phyloP scores from a whole-genome alignment of 2,329 filamentous ascomycete genomes.

The Malbranchea zuffiana region DNA sequence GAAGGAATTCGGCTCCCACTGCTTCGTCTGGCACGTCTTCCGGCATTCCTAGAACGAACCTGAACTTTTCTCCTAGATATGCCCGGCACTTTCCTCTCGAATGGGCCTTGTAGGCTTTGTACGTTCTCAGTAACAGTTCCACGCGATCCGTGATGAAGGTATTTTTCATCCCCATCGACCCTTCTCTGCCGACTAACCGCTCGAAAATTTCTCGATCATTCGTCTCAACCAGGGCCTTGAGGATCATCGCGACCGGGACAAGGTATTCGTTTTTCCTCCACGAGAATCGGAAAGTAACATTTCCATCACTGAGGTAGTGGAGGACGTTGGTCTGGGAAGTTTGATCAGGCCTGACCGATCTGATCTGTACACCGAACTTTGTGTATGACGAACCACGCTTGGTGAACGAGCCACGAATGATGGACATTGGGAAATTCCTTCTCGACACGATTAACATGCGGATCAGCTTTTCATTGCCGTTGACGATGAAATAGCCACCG shows the following conservation, averaged over 20 bases:
- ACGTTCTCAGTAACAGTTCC: constrained; percentile 81
- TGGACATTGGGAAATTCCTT: constrained; percentile 91
- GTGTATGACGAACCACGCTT: constrained; percentile 82
- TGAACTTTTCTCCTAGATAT: constrained; percentile 84
- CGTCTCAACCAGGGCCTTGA: constrained; percentile 90
- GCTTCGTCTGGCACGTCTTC: constrained; percentile 79
- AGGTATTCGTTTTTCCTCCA: constrained; percentile 97
- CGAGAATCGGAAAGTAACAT: constrained; percentile 92
- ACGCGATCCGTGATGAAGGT: constrained; percentile 93
- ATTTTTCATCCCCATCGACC: constrained; percentile 67
- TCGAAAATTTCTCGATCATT: constrained; percentile 96
- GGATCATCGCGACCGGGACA: constrained; percentile 90
- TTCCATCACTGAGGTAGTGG: constrained; percentile 91
- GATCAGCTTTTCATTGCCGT: constrained; percentile 94
- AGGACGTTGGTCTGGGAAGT: constrained; percentile 95
- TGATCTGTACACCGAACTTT: constrained; percentile 78
- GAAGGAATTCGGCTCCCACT: constrained; percentile 80
- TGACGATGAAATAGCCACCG: constrained; percentile 94
- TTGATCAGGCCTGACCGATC: constrained; percentile 91
- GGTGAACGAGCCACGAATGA: constrained; percentile 78
- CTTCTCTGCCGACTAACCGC: constrained; percentile 68
- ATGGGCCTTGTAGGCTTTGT: constrained; percentile 81
- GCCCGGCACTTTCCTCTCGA: constrained; percentile 69
- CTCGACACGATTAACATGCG: constrained; percentile 82
- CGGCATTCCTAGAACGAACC: constrained; percentile 72